A percentile compares a stretch with the other conserved stretches of the same genome.
phyloP scores from a whole-genome alignment of 2,329 filamentous ascomycete species.

The Botrytis fabae region DNA sequence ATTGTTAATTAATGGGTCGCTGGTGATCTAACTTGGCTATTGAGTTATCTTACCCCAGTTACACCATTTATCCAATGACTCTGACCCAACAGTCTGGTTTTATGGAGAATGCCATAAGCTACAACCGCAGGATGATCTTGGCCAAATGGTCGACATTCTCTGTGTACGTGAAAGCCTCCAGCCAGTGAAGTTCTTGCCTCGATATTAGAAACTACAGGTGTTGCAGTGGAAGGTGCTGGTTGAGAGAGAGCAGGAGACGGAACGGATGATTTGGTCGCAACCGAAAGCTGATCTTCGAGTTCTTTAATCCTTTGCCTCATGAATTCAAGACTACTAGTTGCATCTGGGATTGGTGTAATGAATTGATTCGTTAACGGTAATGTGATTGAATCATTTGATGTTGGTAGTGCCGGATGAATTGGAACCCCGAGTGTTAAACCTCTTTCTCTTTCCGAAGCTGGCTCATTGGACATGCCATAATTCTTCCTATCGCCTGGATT shows the following conservation, averaged over 20 bases:
- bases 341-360: not conserved
- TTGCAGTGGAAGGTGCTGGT: not conserved
- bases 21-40: not conserved
- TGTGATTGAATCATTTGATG: not conserved
- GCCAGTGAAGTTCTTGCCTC: not conserved
- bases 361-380: not conserved
- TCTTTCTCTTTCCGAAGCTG: not conserved
- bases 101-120: slow-evolving; percentile 51
- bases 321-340: no score
- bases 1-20: not conserved
- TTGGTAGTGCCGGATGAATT: not conserved
- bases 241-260: not conserved
- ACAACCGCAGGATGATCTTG: slow-evolving; percentile 43
- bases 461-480: not conserved
- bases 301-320: not conserved
- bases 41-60: slow-evolving; percentile 43
- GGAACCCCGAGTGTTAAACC: not conserved
- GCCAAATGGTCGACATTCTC: slow-evolving; percentile 22
- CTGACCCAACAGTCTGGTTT: slow-evolving; percentile 56
- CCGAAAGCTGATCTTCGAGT: not conserved
- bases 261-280: not conserved
- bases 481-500: not conserved
- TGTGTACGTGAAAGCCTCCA: not conserved
- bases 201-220: not conserved
- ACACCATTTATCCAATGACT: slow-evolving; percentile 58